Evolutionary conservation across 805 yeast genomes (phyloP).

Genomic region (Yamadazyma ubonensis): DNA sequence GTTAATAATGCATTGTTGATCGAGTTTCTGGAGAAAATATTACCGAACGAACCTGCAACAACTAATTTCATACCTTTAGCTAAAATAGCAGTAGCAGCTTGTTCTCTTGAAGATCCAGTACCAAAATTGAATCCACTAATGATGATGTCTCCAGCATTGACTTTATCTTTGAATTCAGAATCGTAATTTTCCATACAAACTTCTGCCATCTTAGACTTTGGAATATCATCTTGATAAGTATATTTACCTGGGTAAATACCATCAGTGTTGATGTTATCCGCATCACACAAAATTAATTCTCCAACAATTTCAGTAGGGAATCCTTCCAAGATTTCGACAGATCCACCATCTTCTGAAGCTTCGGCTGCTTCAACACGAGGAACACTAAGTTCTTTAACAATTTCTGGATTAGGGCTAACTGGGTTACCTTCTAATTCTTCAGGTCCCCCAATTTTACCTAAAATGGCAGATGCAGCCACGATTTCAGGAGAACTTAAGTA

Average conservation of each 20-base stretch:
- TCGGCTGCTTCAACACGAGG: constrained; percentile 32
- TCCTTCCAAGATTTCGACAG: constrained; percentile 80
- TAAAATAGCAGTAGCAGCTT: constrained; percentile 96
- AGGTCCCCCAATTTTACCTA: constrained; percentile 92
- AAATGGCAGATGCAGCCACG: constrained; percentile 97
- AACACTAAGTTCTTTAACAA: constrained; percentile 44
- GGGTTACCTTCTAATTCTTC: constrained; percentile 70
- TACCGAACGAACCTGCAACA: constrained; percentile 96
- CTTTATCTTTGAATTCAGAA: constrained; percentile 77
- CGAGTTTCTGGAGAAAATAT: constrained; percentile 92
- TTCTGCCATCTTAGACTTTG: constrained; percentile 94
- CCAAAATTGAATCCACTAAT: constrained; percentile 95
- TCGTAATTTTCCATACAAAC: constrained; percentile 99
- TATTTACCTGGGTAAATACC: constrained; percentile 99
- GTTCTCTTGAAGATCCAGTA: constrained; percentile 98
- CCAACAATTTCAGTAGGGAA: constrained; percentile 90
- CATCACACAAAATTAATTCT: constrained; percentile 92
- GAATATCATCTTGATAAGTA: constrained; percentile 96
- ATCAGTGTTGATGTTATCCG: constrained; percentile 95
- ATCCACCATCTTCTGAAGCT: constrained; percentile 32
- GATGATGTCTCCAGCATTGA: constrained; percentile 84
- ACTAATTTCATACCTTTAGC: constrained; percentile 92
- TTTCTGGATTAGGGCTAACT: constrained; percentile 40
- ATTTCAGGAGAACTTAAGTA: constrained; percentile 96
- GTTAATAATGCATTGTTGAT: constrained; percentile 95